Evolutionary conservation across 108 stramenopile species (phyloP).

Genomic region (Stephanodiscus minutulus): DNA sequence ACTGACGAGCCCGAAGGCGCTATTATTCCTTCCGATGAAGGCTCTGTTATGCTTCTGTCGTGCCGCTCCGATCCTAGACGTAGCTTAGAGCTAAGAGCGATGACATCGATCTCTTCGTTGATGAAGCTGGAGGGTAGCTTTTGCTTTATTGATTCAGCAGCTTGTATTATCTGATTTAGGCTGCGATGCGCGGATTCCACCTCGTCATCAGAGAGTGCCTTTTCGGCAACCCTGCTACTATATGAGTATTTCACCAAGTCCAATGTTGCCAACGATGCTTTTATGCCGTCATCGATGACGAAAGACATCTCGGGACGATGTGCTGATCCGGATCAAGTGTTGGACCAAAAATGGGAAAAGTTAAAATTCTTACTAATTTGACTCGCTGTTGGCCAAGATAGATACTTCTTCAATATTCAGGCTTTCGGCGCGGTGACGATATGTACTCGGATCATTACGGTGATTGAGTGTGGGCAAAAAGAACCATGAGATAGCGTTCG

Average conservation of each 20-base stretch:
- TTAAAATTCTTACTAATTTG: too few relatives aligned
- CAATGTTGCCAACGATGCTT: constrained; percentile 36
- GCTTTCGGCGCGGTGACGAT: too few relatives aligned
- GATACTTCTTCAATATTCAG: too few relatives aligned
- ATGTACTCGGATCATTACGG: not conserved
- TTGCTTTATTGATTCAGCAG: constrained; percentile 43
- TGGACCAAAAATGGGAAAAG: too few relatives aligned
- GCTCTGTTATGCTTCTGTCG: not conserved
- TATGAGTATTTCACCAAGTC: constrained; percentile 21
- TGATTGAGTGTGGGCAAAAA: constrained; percentile 59
- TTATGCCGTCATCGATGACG: constrained; percentile 28
- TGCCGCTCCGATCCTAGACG: too few relatives aligned
- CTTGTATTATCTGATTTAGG: constrained; percentile 30
- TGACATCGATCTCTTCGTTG: not conserved
- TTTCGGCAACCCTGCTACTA: constrained; percentile 2
- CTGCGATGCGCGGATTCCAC: constrained; percentile 20
- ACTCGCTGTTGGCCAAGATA: too few relatives aligned
- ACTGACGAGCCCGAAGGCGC: not conserved
- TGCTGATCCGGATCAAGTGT: too few relatives aligned
- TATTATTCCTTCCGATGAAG: not conserved
- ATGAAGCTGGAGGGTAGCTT: constrained; percentile 1
- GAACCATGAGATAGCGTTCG: constrained; percentile 72
- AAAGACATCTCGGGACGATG: too few relatives aligned
- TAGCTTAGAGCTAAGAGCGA: not conserved
- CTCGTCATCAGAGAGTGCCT: constrained; percentile 29